Evolutionary conservation across 2,329 filamentous ascomycete genomes (phyloP).

Genomic region (Xylaria sp.): DNA sequence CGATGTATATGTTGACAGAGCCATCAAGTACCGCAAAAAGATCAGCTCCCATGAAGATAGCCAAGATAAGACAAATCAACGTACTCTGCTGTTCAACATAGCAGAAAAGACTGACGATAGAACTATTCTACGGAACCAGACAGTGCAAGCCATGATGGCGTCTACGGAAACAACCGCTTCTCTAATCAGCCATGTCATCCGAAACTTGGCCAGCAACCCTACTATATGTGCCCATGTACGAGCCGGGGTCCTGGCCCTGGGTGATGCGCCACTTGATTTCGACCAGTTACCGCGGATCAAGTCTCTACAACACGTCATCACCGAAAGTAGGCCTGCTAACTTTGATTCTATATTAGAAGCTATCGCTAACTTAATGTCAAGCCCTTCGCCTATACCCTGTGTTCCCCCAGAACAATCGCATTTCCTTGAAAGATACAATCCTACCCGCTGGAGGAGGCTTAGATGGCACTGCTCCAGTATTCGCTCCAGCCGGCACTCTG

Average conservation of each 20-base stretch:
- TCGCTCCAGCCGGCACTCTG: too few species aligned
- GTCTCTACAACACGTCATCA: too few species aligned
- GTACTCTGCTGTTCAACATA: conserved; percentile 40
- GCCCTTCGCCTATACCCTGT: too few species aligned
- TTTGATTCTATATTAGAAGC: too few species aligned
- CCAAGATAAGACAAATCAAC: conserved; percentile 37
- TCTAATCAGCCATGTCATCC: conserved; percentile 25
- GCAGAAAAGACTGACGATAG: conserved; percentile 39
- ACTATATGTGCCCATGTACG: conserved; percentile 37
- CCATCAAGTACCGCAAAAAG: conserved; percentile 39
- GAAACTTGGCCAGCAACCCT: conserved; percentile 40
- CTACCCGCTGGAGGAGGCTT: too few species aligned
- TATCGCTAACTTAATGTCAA: too few species aligned
- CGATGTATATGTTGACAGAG: conserved; percentile 41
- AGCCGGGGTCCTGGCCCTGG: conserved; percentile 38
- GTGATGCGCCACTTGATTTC: conserved; percentile 39
- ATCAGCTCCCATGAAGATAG: conserved; percentile 33
- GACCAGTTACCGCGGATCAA: too few species aligned
- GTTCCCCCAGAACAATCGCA: too few species aligned
- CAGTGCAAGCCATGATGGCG: conserved; percentile 36
- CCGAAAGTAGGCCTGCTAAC: too few species aligned
- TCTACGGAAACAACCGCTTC: too few species aligned
- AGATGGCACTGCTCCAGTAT: too few species aligned
- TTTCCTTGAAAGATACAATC: too few species aligned
- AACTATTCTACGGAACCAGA: conserved; percentile 39